Evolutionary conservation across 129 eudicot genomes (phyloP), one percentile per base, ranked within the genome.

Genomic region (Tagetes patula): DNA sequence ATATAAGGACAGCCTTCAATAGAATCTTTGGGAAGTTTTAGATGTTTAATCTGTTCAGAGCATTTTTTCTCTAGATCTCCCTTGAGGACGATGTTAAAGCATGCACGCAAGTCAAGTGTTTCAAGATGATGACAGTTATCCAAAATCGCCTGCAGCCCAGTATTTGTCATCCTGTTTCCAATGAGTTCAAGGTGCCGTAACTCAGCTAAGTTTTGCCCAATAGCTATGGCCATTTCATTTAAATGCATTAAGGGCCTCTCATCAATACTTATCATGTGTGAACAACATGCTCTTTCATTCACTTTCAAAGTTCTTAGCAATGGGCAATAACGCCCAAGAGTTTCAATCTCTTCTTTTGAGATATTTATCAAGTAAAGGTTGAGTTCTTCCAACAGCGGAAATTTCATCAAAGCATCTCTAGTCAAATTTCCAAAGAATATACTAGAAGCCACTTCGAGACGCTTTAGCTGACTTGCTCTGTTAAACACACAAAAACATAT

Each of bases 341-440:
- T 55, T 55, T 55, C 62, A 55, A 55, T 55, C 13, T 7, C 62
- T 55, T 55, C 62, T 55, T 72, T 42, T 11, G 68, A 41, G 6
- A 72, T 3, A 4, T 11, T 4, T 42, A n/a, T 12, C 0, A n/a
- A 11, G 76, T 34, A 72, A 20, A 20, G 27, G 27, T 20, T 5
- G 76, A 20, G 27, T 0, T 20, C 27, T 20, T 20, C 27, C 27
- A 20, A 20, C 27, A 20, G 0, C 0, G 27, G 68, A 58, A 72
- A 72, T 8, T 72, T 72, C 67, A 30, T 58, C 56, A 72, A 8
- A 2, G 50, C 41, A 2, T 54, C 4, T 20, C 27, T 20, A 31
- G 5, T 40, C 39, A 42, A 55, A 30, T 37, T 0, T 55, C 13
- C 9, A 7, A 2, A 0, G 0, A 9, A 9, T 3, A 34, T 3